phyloP scores from a whole-genome alignment of 2,329 filamentous ascomycete genomes.

The Metarhizium guizhouense region DNA sequence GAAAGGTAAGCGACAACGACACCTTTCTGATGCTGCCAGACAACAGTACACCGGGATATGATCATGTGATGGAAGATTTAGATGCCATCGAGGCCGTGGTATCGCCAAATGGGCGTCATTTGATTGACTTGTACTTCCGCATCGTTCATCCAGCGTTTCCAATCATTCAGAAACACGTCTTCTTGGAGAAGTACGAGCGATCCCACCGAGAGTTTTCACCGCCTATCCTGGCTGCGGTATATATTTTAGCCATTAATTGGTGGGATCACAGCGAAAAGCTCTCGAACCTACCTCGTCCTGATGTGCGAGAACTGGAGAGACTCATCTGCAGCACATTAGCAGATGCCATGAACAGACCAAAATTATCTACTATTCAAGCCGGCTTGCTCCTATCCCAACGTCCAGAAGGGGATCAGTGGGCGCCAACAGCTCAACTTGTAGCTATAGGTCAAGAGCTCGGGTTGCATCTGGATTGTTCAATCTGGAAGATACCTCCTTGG shows the following conservation, averaged over 20 bases:
- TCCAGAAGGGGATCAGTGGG: constrained; percentile 72
- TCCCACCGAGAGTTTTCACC: constrained; percentile 68
- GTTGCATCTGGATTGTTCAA: constrained; percentile 76
- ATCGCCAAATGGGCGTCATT: constrained; percentile 62
- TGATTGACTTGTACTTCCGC: constrained; percentile 75
- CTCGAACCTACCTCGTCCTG: constrained; percentile 54
- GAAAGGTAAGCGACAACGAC: constrained; percentile 68
- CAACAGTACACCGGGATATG: constrained; percentile 59
- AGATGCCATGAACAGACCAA: constrained; percentile 72
- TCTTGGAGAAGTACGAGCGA: constrained; percentile 67
- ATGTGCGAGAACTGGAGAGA: constrained; percentile 64
- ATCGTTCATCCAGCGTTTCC: constrained; percentile 75
- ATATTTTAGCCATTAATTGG: constrained; percentile 81
- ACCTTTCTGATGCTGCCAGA: constrained; percentile 77
- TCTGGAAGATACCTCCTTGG: constrained; percentile 83
- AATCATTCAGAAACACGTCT: constrained; percentile 73
- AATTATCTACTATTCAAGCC: constrained; percentile 72
- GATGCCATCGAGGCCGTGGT: constrained; percentile 70
- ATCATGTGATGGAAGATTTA: constrained; percentile 59
- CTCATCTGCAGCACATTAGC: constrained; percentile 65
- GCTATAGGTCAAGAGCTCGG: constrained; percentile 82
- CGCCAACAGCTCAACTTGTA: constrained; percentile 77
- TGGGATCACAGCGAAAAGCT: constrained; percentile 68
- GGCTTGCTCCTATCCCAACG: constrained; percentile 67
- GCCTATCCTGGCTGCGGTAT: constrained; percentile 68